Evolutionary conservation across 495 filamentous ascomycete species (phyloP).

Genomic region (Collariella sp.): DNA sequence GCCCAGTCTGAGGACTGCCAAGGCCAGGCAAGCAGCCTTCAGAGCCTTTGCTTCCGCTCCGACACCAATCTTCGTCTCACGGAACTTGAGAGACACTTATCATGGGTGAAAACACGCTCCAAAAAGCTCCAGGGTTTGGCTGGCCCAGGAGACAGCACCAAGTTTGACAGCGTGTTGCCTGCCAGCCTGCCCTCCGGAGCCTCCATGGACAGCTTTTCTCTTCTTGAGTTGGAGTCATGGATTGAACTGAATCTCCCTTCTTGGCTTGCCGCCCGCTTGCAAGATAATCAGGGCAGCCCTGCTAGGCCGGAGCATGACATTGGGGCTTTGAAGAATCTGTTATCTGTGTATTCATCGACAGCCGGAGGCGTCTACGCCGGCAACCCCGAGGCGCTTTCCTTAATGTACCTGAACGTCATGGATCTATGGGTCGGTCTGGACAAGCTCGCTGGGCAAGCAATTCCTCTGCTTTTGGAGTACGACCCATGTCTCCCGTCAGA

Average conservation of each 20-base stretch:
- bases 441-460: conserved; percentile 33
- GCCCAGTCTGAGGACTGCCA: not conserved
- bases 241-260: conserved; percentile 6
- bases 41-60: not conserved
- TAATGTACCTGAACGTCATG: conserved; percentile 51
- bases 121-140: not conserved
- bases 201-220: not conserved
- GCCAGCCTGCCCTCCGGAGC: not conserved
- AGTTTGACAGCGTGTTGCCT: not conserved
- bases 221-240: conserved; percentile 18
- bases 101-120: conserved; percentile 3
- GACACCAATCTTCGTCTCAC: conserved; percentile 12
- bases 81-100: not conserved
- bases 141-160: conserved; percentile 9
- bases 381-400: conserved; percentile 46
- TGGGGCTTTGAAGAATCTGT: conserved; percentile 10
- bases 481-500: conserved; percentile 36
- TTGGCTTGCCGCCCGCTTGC: conserved; percentile 18
- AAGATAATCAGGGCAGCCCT: not conserved
- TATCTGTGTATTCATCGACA: conserved; percentile 16
- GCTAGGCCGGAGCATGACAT: not conserved
- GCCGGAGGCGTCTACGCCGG: conserved; percentile 26
- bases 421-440: conserved; percentile 60
- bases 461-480: conserved; percentile 43
- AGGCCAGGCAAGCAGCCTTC: not conserved